phyloP scores from a whole-genome alignment of 2,329 filamentous ascomycete species.

The Trichophyton equinum region DNA sequence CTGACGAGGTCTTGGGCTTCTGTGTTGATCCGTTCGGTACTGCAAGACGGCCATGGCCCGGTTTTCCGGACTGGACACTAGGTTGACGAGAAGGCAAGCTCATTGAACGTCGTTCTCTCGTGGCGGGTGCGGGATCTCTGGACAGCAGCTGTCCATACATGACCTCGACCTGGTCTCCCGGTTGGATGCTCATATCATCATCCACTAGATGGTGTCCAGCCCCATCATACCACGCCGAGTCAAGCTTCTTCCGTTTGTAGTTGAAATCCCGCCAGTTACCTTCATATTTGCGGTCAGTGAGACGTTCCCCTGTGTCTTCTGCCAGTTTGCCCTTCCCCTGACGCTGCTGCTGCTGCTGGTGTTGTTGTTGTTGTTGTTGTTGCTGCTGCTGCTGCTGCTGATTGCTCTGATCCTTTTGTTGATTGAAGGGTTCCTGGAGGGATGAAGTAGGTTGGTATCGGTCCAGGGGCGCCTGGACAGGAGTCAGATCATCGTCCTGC shows the following conservation, averaged over 20 bases:
- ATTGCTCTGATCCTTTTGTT: background rate
- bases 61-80: background rate
- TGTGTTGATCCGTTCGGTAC: background rate
- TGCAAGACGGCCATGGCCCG: background rate
- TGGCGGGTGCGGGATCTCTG: background rate
- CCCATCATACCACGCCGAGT: slow-evolving; percentile 25
- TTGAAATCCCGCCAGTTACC: slow-evolving; percentile 9
- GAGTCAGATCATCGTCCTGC: slow-evolving; percentile 1
- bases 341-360: slow-evolving; percentile 2
- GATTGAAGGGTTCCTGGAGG: background rate
- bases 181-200: slow-evolving; percentile 3
- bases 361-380: no score
- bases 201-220: slow-evolving; percentile 20
- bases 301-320: background rate
- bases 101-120: background rate
- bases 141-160: background rate
- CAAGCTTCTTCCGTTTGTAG: slow-evolving; percentile 6
- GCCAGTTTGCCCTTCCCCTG: background rate
- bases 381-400: slow-evolving; percentile 3
- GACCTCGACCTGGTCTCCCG: slow-evolving; percentile 1
- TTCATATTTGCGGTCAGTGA: slow-evolving; percentile 8
- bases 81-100: background rate
- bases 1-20: background rate
- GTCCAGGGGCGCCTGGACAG: background rate
- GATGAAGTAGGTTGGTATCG: background rate